Percentiles rank a stretch among this genome's conserved stretches.
These are phyloP conservation scores for Phascolomyces articulosus DNA, from an alignment of 371 early-diverging fungal genomes.

Conservation along the genomic window DNA sequence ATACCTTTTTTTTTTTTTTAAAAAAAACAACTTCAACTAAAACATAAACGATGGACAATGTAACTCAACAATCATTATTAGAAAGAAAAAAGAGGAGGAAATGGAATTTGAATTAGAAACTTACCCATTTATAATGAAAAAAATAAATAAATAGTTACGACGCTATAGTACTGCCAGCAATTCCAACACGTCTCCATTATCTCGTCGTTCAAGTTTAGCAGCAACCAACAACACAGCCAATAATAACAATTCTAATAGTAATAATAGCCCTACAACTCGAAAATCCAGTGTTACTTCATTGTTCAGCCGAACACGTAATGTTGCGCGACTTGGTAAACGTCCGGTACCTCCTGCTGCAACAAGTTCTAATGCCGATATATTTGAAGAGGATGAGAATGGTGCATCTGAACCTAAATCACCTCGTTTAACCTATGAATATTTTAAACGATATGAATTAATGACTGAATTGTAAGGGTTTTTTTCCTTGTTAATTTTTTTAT, in stretches of 20 bases:
- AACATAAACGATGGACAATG: too few species aligned
- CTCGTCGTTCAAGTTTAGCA: not conserved
- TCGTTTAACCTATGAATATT: slow-evolving; percentile 15
- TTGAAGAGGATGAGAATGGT: slow-evolving; percentile 14
- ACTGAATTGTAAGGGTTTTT: slow-evolving; percentile 22
- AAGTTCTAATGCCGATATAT: not conserved
- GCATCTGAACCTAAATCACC: slow-evolving; percentile 13
- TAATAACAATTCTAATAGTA: not conserved
- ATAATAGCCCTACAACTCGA: not conserved
- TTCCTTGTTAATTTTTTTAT: too few species aligned
- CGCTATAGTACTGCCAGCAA: not conserved
- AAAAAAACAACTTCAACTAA: too few species aligned
- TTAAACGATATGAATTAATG: slow-evolving; percentile 23
- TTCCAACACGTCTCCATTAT: not conserved
- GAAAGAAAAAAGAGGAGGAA: too few species aligned
- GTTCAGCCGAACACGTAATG: slow-evolving; percentile 1
- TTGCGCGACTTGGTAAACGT: slow-evolving; percentile 1
- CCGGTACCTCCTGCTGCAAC: not conserved
- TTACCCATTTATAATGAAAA: too few species aligned
- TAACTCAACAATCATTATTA: too few species aligned
- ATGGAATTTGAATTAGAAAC: too few species aligned
- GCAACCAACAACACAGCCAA: not conserved
- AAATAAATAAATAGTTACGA: not conserved
- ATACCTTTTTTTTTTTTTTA: too few species aligned
- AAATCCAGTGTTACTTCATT: slow-evolving; percentile 38